phyloP scores from a whole-genome alignment of 179 eudicot genomes.

The Silene vulgaris region DNA sequence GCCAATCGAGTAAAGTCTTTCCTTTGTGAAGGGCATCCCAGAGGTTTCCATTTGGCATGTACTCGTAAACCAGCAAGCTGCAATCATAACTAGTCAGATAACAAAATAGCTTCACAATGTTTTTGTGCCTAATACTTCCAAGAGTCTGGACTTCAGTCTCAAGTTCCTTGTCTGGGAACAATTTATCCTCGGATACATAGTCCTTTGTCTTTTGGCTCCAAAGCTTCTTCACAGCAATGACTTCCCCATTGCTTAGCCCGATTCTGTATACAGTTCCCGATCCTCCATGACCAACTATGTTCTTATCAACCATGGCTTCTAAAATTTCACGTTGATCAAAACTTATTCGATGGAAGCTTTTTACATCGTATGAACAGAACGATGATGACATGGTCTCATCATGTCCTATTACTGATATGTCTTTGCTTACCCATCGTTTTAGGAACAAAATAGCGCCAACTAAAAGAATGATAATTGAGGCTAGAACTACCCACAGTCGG shows the following conservation, averaged over 20 bases:
- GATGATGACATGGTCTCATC: constrained; percentile 64
- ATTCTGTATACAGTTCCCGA: constrained; percentile 76
- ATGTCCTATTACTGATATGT: constrained; percentile 35
- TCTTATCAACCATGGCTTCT: constrained; percentile 66
- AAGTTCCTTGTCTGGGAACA: constrained; percentile 48
- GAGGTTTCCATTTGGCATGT: constrained; percentile 81
- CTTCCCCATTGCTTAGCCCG: constrained; percentile 57
- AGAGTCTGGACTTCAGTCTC: constrained; percentile 83
- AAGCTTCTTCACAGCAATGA: constrained; percentile 74
- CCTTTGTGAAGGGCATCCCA: constrained; percentile 87
- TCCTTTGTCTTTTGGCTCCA: constrained; percentile 63
- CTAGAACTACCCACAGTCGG: constrained; percentile 49
- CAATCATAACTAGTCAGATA: constrained; percentile 59
- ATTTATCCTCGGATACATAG: constrained; percentile 37
- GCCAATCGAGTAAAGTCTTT: constrained; percentile 63
- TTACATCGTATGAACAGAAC: constrained; percentile 63
- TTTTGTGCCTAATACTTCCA: constrained; percentile 80
- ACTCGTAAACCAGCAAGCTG: constrained; percentile 78
- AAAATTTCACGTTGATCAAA: constrained; percentile 63
- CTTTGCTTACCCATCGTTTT: constrained; percentile 44
- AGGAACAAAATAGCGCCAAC: constrained; percentile 49
- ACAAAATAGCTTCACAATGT: constrained; percentile 76
- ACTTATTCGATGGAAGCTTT: constrained; percentile 65
- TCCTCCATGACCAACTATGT: constrained; percentile 82
- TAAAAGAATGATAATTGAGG: constrained; percentile 46